A percentile compares a stretch with the other conserved stretches of the same genome.
These are phyloP conservation scores for Tilletia horrida DNA, from an alignment of 1,284 basidiomycete species.

Conservation along the genomic window DNA sequence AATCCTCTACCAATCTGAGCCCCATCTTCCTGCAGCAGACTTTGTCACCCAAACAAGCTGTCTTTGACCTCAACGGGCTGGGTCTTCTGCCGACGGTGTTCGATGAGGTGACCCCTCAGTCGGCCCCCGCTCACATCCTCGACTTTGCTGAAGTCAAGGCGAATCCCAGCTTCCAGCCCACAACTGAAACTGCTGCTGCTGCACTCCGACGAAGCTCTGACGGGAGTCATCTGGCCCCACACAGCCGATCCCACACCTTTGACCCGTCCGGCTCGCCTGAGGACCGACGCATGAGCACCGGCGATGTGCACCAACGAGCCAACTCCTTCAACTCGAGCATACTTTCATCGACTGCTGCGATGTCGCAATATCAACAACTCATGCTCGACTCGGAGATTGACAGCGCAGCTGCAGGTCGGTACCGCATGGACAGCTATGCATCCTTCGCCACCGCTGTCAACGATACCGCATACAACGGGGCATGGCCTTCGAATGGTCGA, in stretches of 20 bases:
- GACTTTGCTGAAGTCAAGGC: too few relatives aligned
- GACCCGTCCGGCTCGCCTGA: not conserved
- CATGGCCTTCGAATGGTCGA: not conserved
- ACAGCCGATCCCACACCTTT: too few relatives aligned
- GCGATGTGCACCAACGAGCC: not conserved
- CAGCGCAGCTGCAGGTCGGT: not conserved
- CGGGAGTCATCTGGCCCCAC: not conserved
- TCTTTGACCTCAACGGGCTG: not conserved
- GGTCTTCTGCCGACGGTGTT: too few relatives aligned
- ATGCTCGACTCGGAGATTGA: not conserved
- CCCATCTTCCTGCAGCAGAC: conserved; percentile 11
- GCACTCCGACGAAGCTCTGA: not conserved
- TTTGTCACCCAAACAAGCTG: not conserved
- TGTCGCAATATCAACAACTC: conserved; percentile 8
- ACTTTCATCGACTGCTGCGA: not conserved
- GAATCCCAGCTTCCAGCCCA: too few relatives aligned
- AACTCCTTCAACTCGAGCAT: not conserved
- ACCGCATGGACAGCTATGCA: not conserved
- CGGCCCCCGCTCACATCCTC: too few relatives aligned
- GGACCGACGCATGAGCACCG: not conserved
- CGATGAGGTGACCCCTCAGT: too few relatives aligned
- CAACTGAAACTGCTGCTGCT: too few relatives aligned
- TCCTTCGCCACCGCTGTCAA: not conserved
- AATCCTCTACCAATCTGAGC: conserved; percentile 4
- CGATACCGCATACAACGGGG: not conserved